These are phyloP conservation scores for Cercospora brassicicola DNA, from an alignment of 2,329 filamentous ascomycete species.

Conservation along the genomic window DNA sequence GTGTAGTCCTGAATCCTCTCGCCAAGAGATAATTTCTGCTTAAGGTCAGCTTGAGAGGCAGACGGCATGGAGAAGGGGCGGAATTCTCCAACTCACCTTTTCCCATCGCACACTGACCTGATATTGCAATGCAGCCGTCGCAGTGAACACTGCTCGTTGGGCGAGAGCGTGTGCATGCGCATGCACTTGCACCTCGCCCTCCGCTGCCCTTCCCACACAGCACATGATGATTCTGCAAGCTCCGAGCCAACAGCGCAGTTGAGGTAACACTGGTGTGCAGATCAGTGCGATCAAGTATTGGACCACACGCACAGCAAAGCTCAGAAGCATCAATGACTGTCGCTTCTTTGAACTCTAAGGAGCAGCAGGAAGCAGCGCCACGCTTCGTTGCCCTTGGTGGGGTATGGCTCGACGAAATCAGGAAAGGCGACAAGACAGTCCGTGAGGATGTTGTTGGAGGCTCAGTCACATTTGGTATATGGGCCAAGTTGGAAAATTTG, in stretches of 20 bases:
- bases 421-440: slow-evolving; percentile 17
- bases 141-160: neutral
- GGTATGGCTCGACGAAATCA: slow-evolving; percentile 37
- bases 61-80: neutral
- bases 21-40: neutral
- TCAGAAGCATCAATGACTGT: neutral
- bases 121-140: neutral
- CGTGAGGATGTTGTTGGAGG: slow-evolving; percentile 29
- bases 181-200: neutral
- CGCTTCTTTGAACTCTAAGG: neutral
- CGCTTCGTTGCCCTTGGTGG: slow-evolving; percentile 28
- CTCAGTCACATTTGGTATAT: slow-evolving; percentile 28
- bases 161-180: neutral
- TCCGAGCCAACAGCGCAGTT: neutral
- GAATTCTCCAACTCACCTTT: neutral
- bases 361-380: neutral
- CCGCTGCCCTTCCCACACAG: neutral
- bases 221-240: neutral
- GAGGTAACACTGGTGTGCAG: neutral
- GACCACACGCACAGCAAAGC: neutral
- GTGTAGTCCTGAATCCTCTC: neutral
- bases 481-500: neutral
- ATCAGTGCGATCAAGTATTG: neutral
- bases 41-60: neutral
- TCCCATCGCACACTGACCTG: neutral